Evolutionary conservation across 176 grass and related monocot genomes (phyloP).

Genomic region (Themeda triandra): DNA sequence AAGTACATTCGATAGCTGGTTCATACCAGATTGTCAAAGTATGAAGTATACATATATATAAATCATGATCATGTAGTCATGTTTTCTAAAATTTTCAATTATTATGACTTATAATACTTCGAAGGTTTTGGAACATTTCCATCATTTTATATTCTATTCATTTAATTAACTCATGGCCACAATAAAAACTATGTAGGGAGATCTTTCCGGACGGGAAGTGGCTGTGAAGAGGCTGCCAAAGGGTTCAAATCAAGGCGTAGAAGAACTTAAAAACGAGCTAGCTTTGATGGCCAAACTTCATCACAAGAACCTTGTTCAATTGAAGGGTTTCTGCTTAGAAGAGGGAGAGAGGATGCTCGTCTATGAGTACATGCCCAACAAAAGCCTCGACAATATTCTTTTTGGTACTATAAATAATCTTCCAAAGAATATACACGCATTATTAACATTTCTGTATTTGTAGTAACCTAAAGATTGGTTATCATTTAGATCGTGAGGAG

Average conservation of each 20-base stretch:
- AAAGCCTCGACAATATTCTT: constrained; percentile 31
- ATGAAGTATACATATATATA: background rate
- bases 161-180: background rate
- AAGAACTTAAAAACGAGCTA: constrained; percentile 34
- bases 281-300: constrained; percentile 40
- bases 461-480: background rate
- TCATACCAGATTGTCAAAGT: background rate
- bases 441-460: background rate
- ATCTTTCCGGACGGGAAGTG: constrained; percentile 23
- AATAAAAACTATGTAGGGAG: background rate
- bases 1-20: background rate
- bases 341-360: constrained; percentile 25
- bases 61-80: background rate
- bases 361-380: constrained; percentile 40
- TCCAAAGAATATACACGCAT: background rate
- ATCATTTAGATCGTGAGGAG: background rate
- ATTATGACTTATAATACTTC: no score
- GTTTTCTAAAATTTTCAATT: background rate
- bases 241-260: constrained; percentile 25
- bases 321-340: constrained; percentile 32
- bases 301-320: constrained; percentile 39
- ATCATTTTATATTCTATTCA: background rate
- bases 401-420: constrained; percentile 11
- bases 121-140: background rate
- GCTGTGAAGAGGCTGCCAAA: constrained; percentile 36